phyloP scores from a whole-genome alignment of 768 basidiomycete species.

The Candolleomyces eurysporus region DNA sequence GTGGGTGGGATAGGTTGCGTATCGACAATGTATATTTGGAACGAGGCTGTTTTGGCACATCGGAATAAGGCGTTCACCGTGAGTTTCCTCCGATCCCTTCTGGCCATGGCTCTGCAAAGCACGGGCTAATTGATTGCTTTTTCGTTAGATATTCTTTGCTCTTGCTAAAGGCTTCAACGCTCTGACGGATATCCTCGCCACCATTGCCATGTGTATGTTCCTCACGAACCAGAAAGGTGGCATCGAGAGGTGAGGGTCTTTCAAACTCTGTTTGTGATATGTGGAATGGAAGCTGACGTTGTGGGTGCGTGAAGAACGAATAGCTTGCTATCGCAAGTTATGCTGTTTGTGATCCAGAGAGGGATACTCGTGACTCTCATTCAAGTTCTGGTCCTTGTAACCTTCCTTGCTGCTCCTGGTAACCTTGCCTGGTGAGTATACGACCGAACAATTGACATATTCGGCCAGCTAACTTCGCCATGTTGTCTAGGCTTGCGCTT shows the following conservation, averaged over 20 bases:
- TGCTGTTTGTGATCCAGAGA: constrained; percentile 40
- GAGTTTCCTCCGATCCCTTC: constrained; percentile 7
- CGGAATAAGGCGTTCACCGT: constrained; percentile 29
- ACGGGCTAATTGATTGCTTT: no score
- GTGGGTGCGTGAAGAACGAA: constrained; percentile 30
- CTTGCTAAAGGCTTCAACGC: constrained; percentile 45
- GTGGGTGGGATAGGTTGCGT: constrained; percentile 23
- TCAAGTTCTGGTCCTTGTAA: constrained; percentile 37
- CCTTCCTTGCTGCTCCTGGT: constrained; percentile 36
- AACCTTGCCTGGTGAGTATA: constrained; percentile 35
- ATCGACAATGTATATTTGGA: constrained; percentile 31
- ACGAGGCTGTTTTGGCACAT: constrained; percentile 28
- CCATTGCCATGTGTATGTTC: constrained; percentile 41
- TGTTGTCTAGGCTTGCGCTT: constrained; percentile 38
- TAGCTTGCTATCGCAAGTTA: constrained; percentile 35
- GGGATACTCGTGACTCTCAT: constrained; percentile 43
- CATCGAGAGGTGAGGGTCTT: constrained; percentile 28
- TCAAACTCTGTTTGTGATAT: neutral
- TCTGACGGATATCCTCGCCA: constrained; percentile 42
- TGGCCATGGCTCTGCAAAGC: no score
- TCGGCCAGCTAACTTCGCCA: neutral
- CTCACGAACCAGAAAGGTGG: constrained; percentile 37
- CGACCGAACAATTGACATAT: neutral
- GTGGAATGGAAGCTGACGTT: neutral
- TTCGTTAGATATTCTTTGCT: constrained; percentile 38